phyloP scores from a whole-genome alignment of 2,329 filamentous ascomycete genomes.

The Didymella segeticola region DNA sequence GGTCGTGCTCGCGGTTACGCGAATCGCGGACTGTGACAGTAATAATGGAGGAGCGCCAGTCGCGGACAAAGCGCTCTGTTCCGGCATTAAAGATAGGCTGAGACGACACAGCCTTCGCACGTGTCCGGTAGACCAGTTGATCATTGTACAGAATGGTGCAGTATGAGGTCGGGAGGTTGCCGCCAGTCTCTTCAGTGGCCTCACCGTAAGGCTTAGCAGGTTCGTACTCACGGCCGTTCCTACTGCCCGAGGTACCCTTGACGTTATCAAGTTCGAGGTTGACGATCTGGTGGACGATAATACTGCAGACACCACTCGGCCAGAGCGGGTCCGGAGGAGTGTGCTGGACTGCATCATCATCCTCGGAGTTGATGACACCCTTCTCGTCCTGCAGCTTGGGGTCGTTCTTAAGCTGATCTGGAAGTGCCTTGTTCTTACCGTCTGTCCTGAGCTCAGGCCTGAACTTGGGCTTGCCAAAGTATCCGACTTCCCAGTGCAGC shows the following conservation, averaged over 20 bases:
- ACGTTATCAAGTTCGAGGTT: slow-evolving; percentile 92
- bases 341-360: slow-evolving; percentile 84
- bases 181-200: slow-evolving; percentile 81
- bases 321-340: slow-evolving; percentile 96
- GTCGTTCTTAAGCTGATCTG: slow-evolving; percentile 74
- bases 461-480: slow-evolving; percentile 90
- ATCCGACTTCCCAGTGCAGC: slow-evolving; percentile 95
- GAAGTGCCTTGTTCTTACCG: slow-evolving; percentile 80
- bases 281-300: slow-evolving; percentile 93
- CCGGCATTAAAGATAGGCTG: slow-evolving; percentile 98
- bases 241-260: slow-evolving; percentile 80
- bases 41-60: slow-evolving; percentile 88
- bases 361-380: slow-evolving; percentile 72
- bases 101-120: slow-evolving; percentile 89
- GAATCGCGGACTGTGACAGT: slow-evolving; percentile 89
- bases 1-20: slow-evolving; percentile 89
- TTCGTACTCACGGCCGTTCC: slow-evolving; percentile 86
- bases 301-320: slow-evolving; percentile 86
- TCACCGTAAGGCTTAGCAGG: slow-evolving; percentile 86
- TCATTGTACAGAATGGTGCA: slow-evolving; percentile 93
- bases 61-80: slow-evolving; percentile 88
- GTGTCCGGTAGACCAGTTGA: slow-evolving; percentile 88
- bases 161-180: slow-evolving; percentile 85
- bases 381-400: slow-evolving; percentile 87
- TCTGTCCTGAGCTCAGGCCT: slow-evolving; percentile 83